Evolutionary conservation across 495 filamentous ascomycete genomes (phyloP).

Genomic region (Penicillium odoratum): DNA sequence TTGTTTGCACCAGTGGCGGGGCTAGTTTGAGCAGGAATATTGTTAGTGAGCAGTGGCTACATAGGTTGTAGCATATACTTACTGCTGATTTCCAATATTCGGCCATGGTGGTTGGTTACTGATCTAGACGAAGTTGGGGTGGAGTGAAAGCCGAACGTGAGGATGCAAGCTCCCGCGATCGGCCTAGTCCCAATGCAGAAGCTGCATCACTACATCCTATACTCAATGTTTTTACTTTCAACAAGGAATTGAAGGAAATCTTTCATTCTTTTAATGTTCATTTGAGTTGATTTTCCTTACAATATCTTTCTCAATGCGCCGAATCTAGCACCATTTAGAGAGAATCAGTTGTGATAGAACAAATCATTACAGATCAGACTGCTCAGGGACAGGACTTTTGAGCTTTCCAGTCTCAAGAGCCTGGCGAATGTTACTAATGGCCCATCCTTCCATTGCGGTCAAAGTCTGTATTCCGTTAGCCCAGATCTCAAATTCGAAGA

Average conservation of each 20-base stretch:
- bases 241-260: no score
- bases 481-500: neutral
- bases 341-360: neutral
- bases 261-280: neutral
- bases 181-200: slow-evolving; percentile 23
- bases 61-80: slow-evolving; percentile 18
- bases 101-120: slow-evolving; percentile 59
- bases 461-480: slow-evolving; percentile 46
- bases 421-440: slow-evolving; percentile 59
- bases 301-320: neutral
- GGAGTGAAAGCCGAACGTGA: neutral
- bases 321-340: neutral
- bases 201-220: neutral
- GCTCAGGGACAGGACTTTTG: slow-evolving; percentile 59
- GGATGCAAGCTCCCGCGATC: slow-evolving; percentile 5
- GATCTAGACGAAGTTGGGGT: slow-evolving; percentile 2
- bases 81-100: slow-evolving; percentile 99
- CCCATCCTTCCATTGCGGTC: slow-evolving; percentile 64
- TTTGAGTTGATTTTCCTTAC: neutral
- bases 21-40: slow-evolving; percentile 36
- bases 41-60: slow-evolving; percentile 2
- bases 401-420: slow-evolving; percentile 56
- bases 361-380: slow-evolving; percentile 43
- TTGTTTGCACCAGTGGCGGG: slow-evolving; percentile 97
- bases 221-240: no score